Percentiles rank a stretch among this genome's conserved stretches.
These are phyloP conservation scores for Torulaspora franciscae DNA, from an alignment of 805 yeast genomes.

Conservation along the genomic window DNA sequence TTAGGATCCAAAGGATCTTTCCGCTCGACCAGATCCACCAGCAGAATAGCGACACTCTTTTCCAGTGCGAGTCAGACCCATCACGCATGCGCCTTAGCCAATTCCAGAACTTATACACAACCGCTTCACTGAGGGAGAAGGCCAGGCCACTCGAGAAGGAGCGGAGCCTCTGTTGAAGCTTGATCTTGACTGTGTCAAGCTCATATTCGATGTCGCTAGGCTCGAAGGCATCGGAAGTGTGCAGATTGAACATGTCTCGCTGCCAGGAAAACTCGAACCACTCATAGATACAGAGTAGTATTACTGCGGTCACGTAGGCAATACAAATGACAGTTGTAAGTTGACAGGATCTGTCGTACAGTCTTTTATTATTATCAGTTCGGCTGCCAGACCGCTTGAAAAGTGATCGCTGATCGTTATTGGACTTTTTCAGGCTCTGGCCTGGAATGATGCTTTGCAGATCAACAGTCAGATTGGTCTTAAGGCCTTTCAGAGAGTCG, in stretches of 20 bases:
- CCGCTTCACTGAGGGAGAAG: constrained; percentile 6
- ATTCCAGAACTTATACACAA: constrained; percentile 7
- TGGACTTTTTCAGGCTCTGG: background rate
- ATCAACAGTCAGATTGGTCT: background rate
- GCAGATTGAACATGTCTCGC: constrained; percentile 7
- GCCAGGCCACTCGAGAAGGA: constrained; percentile 1
- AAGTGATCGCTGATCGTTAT: background rate
- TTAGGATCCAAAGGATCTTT: constrained; percentile 10
- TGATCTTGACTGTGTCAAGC: constrained; percentile 1
- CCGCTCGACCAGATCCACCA: constrained; percentile 20
- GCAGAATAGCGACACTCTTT: background rate
- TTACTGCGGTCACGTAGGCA: constrained; percentile 3
- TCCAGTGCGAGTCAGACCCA: constrained; percentile 2
- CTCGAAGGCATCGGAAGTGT: constrained; percentile 5
- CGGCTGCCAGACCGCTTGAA: background rate
- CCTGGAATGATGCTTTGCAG: background rate
- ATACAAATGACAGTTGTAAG: constrained; percentile 4
- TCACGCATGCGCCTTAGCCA: constrained; percentile 1
- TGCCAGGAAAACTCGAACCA: constrained; percentile 9
- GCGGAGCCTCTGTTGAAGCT: constrained; percentile 8
- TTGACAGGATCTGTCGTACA: constrained; percentile 2
- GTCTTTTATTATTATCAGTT: background rate
- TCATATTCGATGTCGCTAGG: background rate
- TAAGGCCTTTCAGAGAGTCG: background rate
- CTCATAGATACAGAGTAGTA: constrained; percentile 6